Evolutionary conservation across 352 stramenopile species (phyloP).

Genomic region (Pilasporangium apinafurcum): DNA sequence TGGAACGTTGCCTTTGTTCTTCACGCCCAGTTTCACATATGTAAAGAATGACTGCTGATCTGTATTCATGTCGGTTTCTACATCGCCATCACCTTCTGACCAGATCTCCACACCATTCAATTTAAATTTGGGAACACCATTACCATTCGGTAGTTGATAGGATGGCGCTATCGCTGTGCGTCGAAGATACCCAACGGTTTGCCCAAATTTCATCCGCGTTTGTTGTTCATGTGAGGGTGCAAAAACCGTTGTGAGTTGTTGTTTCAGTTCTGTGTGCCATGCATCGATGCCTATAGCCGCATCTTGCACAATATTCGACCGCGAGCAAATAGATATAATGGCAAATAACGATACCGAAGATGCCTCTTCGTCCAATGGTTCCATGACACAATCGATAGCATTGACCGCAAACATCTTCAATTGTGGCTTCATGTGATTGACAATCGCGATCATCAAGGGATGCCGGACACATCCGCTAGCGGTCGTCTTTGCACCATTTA

Average conservation of each 20-base stretch:
- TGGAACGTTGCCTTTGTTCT: slow-evolving; percentile 35
- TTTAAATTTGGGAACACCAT: slow-evolving; percentile 31
- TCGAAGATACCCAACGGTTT: slow-evolving; percentile 19
- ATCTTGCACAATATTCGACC: slow-evolving; percentile 29
- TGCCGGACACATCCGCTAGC: slow-evolving; percentile 24
- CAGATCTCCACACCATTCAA: slow-evolving; percentile 26
- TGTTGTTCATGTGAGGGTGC: not conserved
- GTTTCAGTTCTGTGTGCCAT: slow-evolving; percentile 19
- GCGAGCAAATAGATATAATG: slow-evolving; percentile 30
- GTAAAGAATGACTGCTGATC: slow-evolving; percentile 15
- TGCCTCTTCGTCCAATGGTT: slow-evolving; percentile 19
- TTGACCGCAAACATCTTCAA: slow-evolving; percentile 29
- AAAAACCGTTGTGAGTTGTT: slow-evolving; percentile 19
- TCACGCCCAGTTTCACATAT: slow-evolving; percentile 23
- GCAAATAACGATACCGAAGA: slow-evolving; percentile 23
- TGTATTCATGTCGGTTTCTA: not conserved
- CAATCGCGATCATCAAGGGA: slow-evolving; percentile 22
- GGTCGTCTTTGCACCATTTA: slow-evolving; percentile 1
- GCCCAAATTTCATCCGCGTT: slow-evolving; percentile 3
- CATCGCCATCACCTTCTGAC: slow-evolving; percentile 13
- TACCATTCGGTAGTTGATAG: slow-evolving; percentile 29
- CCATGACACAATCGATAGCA: slow-evolving; percentile 31
- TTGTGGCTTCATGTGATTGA: slow-evolving; percentile 20
- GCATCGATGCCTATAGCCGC: slow-evolving; percentile 7
- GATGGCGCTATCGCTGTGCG: slow-evolving; percentile 20